Evolutionary conservation across 352 stramenopile genomes (phyloP).

Genomic region (Globisporangium irregulare): DNA sequence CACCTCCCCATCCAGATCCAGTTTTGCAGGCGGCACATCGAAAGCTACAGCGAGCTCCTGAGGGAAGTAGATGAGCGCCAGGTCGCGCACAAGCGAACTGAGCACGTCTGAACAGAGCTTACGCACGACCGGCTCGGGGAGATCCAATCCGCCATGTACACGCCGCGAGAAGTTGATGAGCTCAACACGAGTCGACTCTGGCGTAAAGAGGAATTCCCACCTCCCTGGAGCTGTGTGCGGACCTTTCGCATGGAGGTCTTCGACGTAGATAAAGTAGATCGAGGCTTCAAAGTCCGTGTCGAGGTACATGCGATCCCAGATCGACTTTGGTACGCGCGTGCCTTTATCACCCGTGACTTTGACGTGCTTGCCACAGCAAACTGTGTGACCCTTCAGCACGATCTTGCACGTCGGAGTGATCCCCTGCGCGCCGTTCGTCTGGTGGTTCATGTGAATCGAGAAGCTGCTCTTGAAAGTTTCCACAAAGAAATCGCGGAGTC

Average conservation of each 20-base stretch:
- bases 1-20: conserved; percentile 59
- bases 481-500: conserved; percentile 65
- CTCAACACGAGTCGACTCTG: conserved; percentile 59
- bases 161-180: conserved; percentile 63
- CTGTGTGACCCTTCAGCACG: conserved; percentile 54
- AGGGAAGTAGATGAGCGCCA: conserved; percentile 64
- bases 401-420: conserved; percentile 70
- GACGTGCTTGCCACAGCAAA: conserved; percentile 68
- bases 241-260: conserved; percentile 37
- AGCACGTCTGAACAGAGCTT: conserved; percentile 70
- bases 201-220: conserved; percentile 62
- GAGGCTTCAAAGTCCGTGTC: conserved; percentile 62
- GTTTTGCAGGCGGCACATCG: conserved; percentile 44
- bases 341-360: conserved; percentile 77
- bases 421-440: conserved; percentile 60
- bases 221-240: conserved; percentile 22
- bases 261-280: conserved; percentile 63
- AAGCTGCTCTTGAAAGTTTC: conserved; percentile 61
- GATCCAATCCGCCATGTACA: conserved; percentile 63
- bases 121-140: conserved; percentile 65
- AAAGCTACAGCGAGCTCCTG: conserved; percentile 59
- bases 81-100: conserved; percentile 55
- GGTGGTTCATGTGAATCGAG: conserved; percentile 60
- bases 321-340: conserved; percentile 70
- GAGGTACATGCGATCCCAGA: conserved; percentile 80